phyloP scores from a whole-genome alignment of 495 filamentous ascomycete genomes.

The Trichodelitschia bisporula region DNA sequence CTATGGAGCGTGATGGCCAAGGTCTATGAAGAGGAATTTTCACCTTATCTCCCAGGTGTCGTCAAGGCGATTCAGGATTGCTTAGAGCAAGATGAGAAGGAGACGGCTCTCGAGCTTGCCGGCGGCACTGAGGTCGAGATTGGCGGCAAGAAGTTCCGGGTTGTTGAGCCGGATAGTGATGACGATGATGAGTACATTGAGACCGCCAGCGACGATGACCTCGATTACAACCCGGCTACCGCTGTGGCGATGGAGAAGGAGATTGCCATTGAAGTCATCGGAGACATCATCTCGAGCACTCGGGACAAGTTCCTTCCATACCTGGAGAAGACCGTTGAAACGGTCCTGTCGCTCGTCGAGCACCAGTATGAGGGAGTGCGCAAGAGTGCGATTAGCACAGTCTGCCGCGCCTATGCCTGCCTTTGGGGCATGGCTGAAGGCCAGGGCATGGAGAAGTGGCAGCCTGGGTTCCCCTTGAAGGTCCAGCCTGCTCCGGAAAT shows the following conservation, averaged over 20 bases:
- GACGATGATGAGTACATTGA: slow-evolving; percentile 13
- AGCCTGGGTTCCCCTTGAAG: slow-evolving; percentile 65
- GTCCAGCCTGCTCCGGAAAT: slow-evolving; percentile 52
- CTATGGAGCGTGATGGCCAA: slow-evolving; percentile 87
- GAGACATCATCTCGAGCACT: slow-evolving; percentile 72
- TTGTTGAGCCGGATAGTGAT: slow-evolving; percentile 21
- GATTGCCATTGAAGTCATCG: slow-evolving; percentile 83
- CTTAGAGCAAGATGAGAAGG: slow-evolving; percentile 72
- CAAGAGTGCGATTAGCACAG: slow-evolving; percentile 66
- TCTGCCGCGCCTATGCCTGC: slow-evolving; percentile 83
- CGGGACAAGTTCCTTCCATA: slow-evolving; percentile 58
- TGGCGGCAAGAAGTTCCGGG: slow-evolving; percentile 63
- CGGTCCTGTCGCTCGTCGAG: slow-evolving; percentile 51
- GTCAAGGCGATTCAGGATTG: slow-evolving; percentile 66
- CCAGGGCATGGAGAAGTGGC: slow-evolving; percentile 58
- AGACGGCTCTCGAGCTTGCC: slow-evolving; percentile 51
- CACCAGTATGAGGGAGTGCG: slow-evolving; percentile 86
- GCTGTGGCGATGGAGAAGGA: slow-evolving; percentile 89
- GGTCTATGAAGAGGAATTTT: slow-evolving; percentile 79
- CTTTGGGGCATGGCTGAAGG: slow-evolving; percentile 72
- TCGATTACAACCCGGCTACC: slow-evolving; percentile 55
- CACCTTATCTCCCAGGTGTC: slow-evolving; percentile 62
- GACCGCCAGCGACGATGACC: slow-evolving; percentile 28
- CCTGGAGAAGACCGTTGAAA: slow-evolving; percentile 73
- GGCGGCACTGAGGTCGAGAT: slow-evolving; percentile 54